Base-by-base conservation (phyloP, 2,329 filamentous ascomycete species). In the Nannizzia gypsea region DNA sequence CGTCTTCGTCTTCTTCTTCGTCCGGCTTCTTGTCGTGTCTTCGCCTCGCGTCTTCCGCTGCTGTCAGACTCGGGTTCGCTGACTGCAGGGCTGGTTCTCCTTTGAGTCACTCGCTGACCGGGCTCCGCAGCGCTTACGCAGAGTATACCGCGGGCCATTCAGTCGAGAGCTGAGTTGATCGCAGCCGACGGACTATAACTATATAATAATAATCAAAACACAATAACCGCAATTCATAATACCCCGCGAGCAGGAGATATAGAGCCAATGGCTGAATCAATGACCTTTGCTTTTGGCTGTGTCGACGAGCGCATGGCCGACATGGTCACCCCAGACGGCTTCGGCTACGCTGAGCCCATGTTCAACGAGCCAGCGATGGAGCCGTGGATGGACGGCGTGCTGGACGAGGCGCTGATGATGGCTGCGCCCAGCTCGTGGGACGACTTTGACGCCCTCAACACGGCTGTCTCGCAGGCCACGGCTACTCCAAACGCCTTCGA, bases 351-450 rank as follows among this genome's bases (percentile, higher is more conserved):
- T 40, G 59, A 63, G 40, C 58, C 56, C 40, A 24, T 60, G 17
- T 24, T 59, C 42, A 58, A 34, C 40, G 57, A 31, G 36, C 40
- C 26, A 3, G n/a, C 20, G 26, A 44, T 60, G 48, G 62, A 63
- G 56, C 60, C 62, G 40, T 63, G 62, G 62, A 63, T 63, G 58
- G 57, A 60, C 26, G 62, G 61, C 42, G 57, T 63, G 40, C 58
- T 63, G 38, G 60, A 63, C 58, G 60, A 63, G 34, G 42, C 52
- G 31, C 50, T 62, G 42, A 42, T 60, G 20, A 31, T 58, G 34
- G 28, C 58, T 31, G 36, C 55, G 40, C 55, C 56, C 48, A 50
- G 24, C 50, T 26, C 28, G n/a, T 40, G 28, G 54, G 20, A 40
- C 28, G 38, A 56, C 36, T 36, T 36, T 24, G 20, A 24, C 36